Evolutionary conservation across 345 rosid species (phyloP).

Genomic region (Populus deltoides): DNA sequence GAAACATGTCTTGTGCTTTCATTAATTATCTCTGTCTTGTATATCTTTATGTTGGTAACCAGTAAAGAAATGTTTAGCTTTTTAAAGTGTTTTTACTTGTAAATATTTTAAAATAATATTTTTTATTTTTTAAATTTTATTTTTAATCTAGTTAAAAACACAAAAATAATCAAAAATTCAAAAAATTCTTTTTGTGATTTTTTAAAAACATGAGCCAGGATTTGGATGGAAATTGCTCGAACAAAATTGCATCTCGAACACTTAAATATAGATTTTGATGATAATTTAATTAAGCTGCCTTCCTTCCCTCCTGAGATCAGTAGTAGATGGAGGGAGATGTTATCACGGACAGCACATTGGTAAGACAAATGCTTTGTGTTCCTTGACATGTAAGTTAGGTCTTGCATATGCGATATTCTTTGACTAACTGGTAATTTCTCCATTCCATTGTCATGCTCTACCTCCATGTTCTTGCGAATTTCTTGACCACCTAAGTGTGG

Average conservation of each 20-base stretch:
- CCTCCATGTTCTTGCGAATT: neutral
- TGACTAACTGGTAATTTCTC: neutral
- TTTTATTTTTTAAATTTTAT: no score
- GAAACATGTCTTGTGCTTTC: no score
- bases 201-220: neutral
- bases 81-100: no score
- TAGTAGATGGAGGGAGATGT: neutral
- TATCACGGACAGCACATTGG: neutral
- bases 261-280: neutral
- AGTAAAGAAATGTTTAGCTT: no score
- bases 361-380: neutral
- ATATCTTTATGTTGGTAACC: no score
- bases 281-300: neutral
- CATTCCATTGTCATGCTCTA: neutral
- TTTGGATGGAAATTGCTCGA: no score
- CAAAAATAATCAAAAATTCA: no score
- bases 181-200: no score
- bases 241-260: neutral
- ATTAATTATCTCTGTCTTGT: no score
- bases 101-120: no score
- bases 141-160: no score
- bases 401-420: no score
- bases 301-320: neutral
- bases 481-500: neutral
- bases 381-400: neutral